Evolutionary conservation across 257 asterid genomes (phyloP), one percentile per base, ranked within the genome.

Genomic region (Oldenlandia corymbosa): DNA sequence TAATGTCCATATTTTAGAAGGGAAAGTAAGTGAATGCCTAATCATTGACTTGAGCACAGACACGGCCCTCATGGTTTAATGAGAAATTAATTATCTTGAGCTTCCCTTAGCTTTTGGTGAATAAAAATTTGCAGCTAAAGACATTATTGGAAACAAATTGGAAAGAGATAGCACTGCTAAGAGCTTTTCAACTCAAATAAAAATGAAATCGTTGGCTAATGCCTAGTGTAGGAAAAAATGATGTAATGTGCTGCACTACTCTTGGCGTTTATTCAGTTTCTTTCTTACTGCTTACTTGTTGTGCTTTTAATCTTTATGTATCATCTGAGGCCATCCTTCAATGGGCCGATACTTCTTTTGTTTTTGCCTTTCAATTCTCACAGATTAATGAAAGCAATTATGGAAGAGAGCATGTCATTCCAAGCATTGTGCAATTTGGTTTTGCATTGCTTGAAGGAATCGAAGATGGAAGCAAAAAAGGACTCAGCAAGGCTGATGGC

Each of bases 341-440:
- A 31, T n/a, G 36, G 5, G n/a, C 34, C 70, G 34, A 26, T 45
- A 20, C 47, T 41, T 11, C 52, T 47, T 37, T 23, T 23, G 21
- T 48, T 16, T 2, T 3, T 50, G 28, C 13, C 24, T 66, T 36
- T 9, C 51, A 66, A 52, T 50, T 32, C 66, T 48, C 55, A 45
- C 64, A 89, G 97, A 90, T 87, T 65, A 80, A 83, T 70, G 88
- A 84, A 52, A 87, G 91, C 78, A 84, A 83, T 68, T 81, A 60
- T 31, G 97, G 97, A 68, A 78, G 95, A 81, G 95, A 85, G 72
- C 95, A 87, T 60, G 82, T 85, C 18, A 71, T 87, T 53, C 97
- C 97, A 20, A 89, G 95, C 75, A 87, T 85, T 54, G 91, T 89
- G 62, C 94, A 81, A 60, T 69, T 89, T 62, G 94, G 95, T 52